Percentiles rank a stretch among this genome's conserved stretches.
Evolutionary conservation across 768 basidiomycete genomes (phyloP).

Genomic region (Hypholoma sublateritium): DNA sequence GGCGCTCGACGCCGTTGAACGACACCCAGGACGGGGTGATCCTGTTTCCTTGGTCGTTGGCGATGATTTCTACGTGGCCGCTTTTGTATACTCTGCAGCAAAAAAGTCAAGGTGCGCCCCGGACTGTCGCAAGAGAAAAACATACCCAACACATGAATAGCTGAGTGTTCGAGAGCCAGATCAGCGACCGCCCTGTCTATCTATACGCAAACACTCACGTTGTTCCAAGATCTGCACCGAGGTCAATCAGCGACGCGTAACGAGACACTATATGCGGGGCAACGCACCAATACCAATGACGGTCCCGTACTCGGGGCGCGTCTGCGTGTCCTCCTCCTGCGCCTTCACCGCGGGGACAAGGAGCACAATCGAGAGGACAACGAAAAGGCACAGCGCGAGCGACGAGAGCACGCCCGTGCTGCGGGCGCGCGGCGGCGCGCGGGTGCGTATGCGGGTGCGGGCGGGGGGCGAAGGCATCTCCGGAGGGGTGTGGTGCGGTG

Average conservation of each 20-base stretch:
- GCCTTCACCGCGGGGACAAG: slow-evolving; percentile 61
- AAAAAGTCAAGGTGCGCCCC: not conserved
- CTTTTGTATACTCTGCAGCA: slow-evolving; percentile 45
- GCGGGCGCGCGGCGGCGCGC: slow-evolving; percentile 17
- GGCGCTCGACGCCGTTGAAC: slow-evolving; percentile 86
- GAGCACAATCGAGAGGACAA: slow-evolving; percentile 62
- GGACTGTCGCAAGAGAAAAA: not conserved
- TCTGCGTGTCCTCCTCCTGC: slow-evolving; percentile 29
- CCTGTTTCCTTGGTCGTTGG: slow-evolving; percentile 87
- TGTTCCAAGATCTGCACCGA: slow-evolving; percentile 67
- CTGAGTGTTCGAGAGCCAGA: slow-evolving; percentile 27
- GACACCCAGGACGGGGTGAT: slow-evolving; percentile 92
- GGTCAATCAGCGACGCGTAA: not conserved
- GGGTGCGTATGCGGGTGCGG: not conserved
- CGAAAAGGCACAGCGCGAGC: slow-evolving; percentile 46
- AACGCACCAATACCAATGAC: slow-evolving; percentile 78
- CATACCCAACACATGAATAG: slow-evolving; percentile 65
- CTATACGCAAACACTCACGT: slow-evolving; percentile 40
- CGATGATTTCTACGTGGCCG: slow-evolving; percentile 72
- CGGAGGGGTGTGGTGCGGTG: not conserved
- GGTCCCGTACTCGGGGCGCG: slow-evolving; percentile 64
- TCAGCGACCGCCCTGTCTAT: no score
- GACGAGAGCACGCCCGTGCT: slow-evolving; percentile 28
- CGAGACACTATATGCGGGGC: not conserved
- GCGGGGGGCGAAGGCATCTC: slow-evolving; percentile 5